Evolutionary conservation across 495 filamentous ascomycete species (phyloP).

Genomic region (Penicillium samsonianum): DNA sequence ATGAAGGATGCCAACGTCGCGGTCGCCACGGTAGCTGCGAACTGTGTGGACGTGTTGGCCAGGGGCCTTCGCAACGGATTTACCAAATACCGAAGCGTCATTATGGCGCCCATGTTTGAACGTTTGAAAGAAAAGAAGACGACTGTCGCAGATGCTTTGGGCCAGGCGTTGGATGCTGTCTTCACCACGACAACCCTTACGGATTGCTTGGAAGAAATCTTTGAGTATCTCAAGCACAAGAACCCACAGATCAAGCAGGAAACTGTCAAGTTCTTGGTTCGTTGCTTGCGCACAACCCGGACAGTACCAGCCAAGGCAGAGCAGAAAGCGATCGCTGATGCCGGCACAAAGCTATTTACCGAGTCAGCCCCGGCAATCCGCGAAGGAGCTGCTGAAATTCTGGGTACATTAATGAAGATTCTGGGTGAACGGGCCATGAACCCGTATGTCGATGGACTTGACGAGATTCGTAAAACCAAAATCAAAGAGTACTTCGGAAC

Average conservation of each 20-base stretch:
- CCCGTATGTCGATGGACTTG: conserved; percentile 88
- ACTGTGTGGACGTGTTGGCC: conserved; percentile 90
- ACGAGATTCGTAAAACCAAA: conserved; percentile 94
- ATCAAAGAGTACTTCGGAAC: conserved; percentile 93
- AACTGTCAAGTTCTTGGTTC: conserved; percentile 84
- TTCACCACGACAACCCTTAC: conserved; percentile 75
- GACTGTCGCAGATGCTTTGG: conserved; percentile 81
- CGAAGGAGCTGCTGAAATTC: conserved; percentile 83
- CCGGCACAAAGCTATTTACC: conserved; percentile 81
- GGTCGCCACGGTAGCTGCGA: conserved; percentile 89
- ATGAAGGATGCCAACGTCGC: conserved; percentile 99
- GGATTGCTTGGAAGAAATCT: conserved; percentile 85
- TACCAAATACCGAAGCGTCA: conserved; percentile 72
- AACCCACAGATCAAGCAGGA: conserved; percentile 97
- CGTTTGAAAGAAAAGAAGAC: conserved; percentile 97
- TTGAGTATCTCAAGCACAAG: conserved; percentile 85
- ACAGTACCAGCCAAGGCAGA: conserved; percentile 82
- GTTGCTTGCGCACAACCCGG: conserved; percentile 80
- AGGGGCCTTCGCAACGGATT: conserved; percentile 82
- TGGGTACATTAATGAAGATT: conserved; percentile 98
- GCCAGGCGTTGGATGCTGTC: conserved; percentile 81
- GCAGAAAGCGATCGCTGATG: conserved; percentile 80
- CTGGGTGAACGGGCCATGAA: conserved; percentile 97
- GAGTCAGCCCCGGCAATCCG: conserved; percentile 84
- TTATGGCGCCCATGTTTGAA: conserved; percentile 88